Conservation (phyloP, 1,284 basidiomycete species). For the Mycena citricolor region DNA sequence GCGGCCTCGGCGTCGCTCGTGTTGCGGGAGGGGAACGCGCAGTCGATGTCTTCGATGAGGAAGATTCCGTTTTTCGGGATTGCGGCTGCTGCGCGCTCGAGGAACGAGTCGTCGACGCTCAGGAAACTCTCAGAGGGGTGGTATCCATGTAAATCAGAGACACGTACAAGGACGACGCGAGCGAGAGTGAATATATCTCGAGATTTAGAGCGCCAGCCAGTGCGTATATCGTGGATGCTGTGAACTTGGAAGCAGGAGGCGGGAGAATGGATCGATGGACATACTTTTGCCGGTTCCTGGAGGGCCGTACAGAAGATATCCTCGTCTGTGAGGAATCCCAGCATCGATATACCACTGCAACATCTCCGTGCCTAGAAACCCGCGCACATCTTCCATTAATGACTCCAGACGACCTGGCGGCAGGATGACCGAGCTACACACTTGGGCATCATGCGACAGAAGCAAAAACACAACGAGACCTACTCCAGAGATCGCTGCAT, state of each 20-base stretch:
- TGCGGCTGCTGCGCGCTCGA: conserved; percentile 42
- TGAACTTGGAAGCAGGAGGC: conserved; percentile 1
- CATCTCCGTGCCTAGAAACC: conserved; percentile 42
- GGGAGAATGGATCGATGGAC: conserved; percentile 12
- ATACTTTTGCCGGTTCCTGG: conserved; percentile 55
- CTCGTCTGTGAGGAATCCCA: conserved; percentile 55
- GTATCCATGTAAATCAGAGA: too few relatives aligned
- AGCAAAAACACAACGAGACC: neutral
- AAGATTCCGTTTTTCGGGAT: conserved; percentile 51
- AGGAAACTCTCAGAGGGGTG: too few relatives aligned
- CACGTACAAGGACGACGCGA: conserved; percentile 46
- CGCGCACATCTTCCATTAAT: conserved; percentile 48
- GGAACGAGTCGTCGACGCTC: conserved; percentile 49
- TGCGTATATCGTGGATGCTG: conserved; percentile 58
- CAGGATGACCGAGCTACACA: conserved; percentile 44
- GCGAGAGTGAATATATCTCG: conserved; percentile 56
- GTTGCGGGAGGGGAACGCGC: conserved; percentile 48
- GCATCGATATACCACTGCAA: conserved; percentile 52
- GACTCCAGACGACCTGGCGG: conserved; percentile 45
- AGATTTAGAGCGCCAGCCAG: conserved; percentile 60
- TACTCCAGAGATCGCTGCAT: conserved; percentile 42
- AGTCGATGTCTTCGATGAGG: conserved; percentile 57
- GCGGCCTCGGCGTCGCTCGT: conserved; percentile 22
- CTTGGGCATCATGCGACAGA: neutral
- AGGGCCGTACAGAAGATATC: conserved; percentile 54